Evolutionary conservation across 768 basidiomycete genomes (phyloP), one percentile per base, ranked within the genome.

Genomic region (Phylloporus arenicola): DNA sequence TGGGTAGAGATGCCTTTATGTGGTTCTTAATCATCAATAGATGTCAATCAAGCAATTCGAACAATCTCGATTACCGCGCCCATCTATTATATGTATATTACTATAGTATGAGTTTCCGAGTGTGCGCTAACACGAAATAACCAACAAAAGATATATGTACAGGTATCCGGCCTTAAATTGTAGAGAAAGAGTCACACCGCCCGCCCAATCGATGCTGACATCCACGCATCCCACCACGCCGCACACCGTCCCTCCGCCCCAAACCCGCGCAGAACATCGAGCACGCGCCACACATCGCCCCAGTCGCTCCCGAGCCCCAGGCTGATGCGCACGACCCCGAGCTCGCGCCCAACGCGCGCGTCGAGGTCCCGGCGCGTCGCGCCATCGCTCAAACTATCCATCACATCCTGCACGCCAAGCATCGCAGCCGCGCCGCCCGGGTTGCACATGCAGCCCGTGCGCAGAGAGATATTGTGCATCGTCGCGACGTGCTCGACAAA

Each of bases 371-470:
- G 69, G 43, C 85, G 71, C 6, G 80, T 83, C 35, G 81, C 75
- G 5, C 84, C 84, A 1, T 74, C 69, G 53, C 75, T 80, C 0
- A 89, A 74, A 13, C 64, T 68, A 6, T 72, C 69, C 87, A 89
- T 90, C 50, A 82, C 75, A 17, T 76, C 72, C 51, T 81, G 69
- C 27, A 89, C 76, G 0, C 82, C 83, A 5, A 90, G 74, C 14
- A 92, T 68, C 5, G 84, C 78, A 1, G 86, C 81, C 0, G 88
- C 86, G 16, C 82, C 89, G 10, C 90, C 90, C 14, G 89, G 87
- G 56, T 92, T 92, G 62, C 90, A 92, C 80, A 91, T 84, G 64
- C 89, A 92, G 0, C 89, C 89, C 3, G 88, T 88, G 38, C 89
- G 82, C 29, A 92, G 68, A 16, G 88, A 89, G 50, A 92, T 83